A percentile compares a stretch with the other conserved stretches of the same genome.
Conservation (phyloP, 2,329 filamentous ascomycete species). For the Trichoderma harzianum region DNA sequence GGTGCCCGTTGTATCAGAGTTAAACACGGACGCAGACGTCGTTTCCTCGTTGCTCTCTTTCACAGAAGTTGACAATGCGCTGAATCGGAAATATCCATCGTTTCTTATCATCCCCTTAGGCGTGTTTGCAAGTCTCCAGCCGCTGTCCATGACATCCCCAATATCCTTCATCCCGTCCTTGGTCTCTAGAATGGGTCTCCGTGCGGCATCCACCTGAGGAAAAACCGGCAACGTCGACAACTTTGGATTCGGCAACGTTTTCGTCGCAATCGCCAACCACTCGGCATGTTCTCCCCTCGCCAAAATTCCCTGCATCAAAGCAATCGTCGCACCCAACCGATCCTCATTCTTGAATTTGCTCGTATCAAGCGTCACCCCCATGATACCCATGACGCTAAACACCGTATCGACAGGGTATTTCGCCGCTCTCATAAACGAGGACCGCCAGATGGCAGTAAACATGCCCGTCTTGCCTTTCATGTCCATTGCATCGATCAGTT, state of each 20-base stretch:
- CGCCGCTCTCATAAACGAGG: neutral
- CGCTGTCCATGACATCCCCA: neutral
- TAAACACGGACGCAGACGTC: neutral
- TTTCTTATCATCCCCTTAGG: neutral
- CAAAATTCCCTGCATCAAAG: slow-evolving; percentile 4
- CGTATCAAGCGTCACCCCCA: slow-evolving; percentile 6
- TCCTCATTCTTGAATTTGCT: neutral
- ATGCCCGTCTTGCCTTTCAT: slow-evolving; percentile 9
- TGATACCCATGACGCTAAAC: slow-evolving; percentile 7
- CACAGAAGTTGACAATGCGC: neutral
- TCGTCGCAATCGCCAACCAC: slow-evolving; percentile 5
- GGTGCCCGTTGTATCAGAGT: neutral
- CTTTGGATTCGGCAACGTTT: neutral
- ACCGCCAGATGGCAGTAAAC: slow-evolving; percentile 8
- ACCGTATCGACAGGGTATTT: slow-evolving; percentile 1
- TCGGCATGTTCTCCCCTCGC: neutral
- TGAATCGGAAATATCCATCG: slow-evolving; percentile 4
- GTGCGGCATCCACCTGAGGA: neutral
- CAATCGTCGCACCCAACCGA: slow-evolving; percentile 1
- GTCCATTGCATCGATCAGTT: slow-evolving; percentile 2
- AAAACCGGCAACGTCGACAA: neutral
- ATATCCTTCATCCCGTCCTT: neutral
- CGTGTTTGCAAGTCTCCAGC: slow-evolving; percentile 1
- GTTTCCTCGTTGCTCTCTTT: neutral
- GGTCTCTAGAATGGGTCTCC: neutral